Conservation (phyloP, 208 protist genomes). For the Leishmania braziliensis region DNA sequence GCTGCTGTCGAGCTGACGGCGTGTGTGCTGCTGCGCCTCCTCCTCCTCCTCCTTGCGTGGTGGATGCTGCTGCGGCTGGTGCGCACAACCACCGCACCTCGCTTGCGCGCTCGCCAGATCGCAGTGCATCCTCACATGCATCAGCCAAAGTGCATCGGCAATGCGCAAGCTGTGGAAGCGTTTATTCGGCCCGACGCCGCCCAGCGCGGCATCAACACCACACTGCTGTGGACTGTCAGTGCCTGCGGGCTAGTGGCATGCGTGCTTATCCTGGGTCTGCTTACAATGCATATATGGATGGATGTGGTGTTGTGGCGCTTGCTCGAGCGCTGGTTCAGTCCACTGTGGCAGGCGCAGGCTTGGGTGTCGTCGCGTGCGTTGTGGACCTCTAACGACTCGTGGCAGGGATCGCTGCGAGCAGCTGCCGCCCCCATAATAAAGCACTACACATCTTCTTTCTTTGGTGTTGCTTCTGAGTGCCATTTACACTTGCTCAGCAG, state of each 20-base stretch:
- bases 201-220: conserved; percentile 10
- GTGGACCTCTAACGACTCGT: neutral
- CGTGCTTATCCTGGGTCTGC: conserved; percentile 9
- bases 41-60: conserved; percentile 4
- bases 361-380: conserved; percentile 7
- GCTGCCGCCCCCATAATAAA: neutral
- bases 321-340: neutral
- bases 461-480: neutral
- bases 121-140: neutral
- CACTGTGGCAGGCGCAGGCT: conserved; percentile 1
- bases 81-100: conserved; percentile 3
- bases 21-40: neutral
- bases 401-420: neutral
- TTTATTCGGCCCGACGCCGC: neutral
- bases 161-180: neutral
- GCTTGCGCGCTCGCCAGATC: conserved; percentile 8
- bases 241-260: conserved; percentile 4
- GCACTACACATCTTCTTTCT: neutral
- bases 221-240: conserved; percentile 12
- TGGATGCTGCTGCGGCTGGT: conserved; percentile 6
- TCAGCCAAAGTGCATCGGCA: neutral
- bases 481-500: neutral
- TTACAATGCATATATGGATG: conserved; percentile 26
- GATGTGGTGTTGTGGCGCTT: conserved; percentile 9
- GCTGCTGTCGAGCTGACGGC: conserved; percentile 5